phyloP scores from a whole-genome alignment of 768 basidiomycete genomes.

The Ramaria sp. region DNA sequence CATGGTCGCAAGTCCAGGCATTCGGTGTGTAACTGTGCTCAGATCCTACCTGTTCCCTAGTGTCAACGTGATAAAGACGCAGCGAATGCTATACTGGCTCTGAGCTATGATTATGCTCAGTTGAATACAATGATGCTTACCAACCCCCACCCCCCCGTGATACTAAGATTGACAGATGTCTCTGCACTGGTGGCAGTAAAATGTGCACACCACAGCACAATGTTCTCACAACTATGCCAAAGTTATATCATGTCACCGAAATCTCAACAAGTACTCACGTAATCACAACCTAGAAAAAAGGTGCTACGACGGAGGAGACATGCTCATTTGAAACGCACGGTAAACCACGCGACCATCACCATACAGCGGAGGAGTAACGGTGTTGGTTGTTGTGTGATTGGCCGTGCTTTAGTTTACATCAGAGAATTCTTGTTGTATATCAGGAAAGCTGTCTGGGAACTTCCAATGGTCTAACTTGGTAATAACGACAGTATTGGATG shows the following conservation, averaged over 20 bases:
- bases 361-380: conserved; percentile 55
- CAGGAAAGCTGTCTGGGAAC: conserved; percentile 67
- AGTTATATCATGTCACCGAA: conserved; percentile 1
- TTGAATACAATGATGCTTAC: conserved; percentile 10
- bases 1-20: background rate
- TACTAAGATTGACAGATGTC: conserved; percentile 35
- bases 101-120: background rate
- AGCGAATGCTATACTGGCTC: conserved; percentile 47
- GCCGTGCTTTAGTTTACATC: conserved; percentile 58
- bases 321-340: conserved; percentile 24
- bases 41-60: conserved; percentile 40
- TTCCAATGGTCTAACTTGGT: conserved; percentile 51
- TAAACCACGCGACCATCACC: conserved; percentile 70
- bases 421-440: conserved; percentile 43
- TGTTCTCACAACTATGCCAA: conserved; percentile 65
- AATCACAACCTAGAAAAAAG: conserved; percentile 41
- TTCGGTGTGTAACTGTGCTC: background rate
- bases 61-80: conserved; percentile 63
- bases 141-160: conserved; percentile 78
- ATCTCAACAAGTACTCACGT: conserved; percentile 36
- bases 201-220: conserved; percentile 74
- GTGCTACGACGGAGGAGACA: background rate
- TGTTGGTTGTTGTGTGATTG: conserved; percentile 63
- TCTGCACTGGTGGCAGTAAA: conserved; percentile 52
- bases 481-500: background rate